Conservation (phyloP, 2,329 filamentous ascomycete genomes). For the Stemphylium vesicarium region DNA sequence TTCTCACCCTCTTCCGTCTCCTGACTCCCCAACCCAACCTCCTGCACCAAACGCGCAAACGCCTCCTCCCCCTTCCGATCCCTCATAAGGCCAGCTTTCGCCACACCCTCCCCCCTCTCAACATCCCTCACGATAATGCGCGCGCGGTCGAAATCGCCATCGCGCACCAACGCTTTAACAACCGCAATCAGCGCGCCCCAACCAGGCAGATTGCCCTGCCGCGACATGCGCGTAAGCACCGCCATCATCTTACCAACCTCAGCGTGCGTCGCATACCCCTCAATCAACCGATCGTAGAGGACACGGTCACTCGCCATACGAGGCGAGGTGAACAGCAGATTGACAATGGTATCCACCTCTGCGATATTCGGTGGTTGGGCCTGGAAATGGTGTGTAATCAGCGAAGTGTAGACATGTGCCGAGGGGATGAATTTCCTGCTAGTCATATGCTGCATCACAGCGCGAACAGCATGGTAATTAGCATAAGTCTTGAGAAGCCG, state of each 20-base stretch:
- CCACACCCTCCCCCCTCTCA: constrained; percentile 40
- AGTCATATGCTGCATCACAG: constrained; percentile 69
- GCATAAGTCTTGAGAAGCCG: constrained; percentile 60
- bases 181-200: constrained; percentile 51
- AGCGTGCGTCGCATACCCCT: constrained; percentile 66
- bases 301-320: constrained; percentile 56
- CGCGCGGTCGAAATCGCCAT: constrained; percentile 45
- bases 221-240: constrained; percentile 50
- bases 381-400: constrained; percentile 71
- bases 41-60: constrained; percentile 25
- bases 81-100: constrained; percentile 27
- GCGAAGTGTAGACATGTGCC: constrained; percentile 75
- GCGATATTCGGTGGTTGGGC: constrained; percentile 64
- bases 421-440: constrained; percentile 60
- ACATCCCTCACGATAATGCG: constrained; percentile 48
- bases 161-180: constrained; percentile 47
- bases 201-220: constrained; percentile 50
- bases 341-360: constrained; percentile 66
- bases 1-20: constrained; percentile 12
- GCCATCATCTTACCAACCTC: constrained; percentile 56
- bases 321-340: constrained; percentile 47
- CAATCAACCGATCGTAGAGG: constrained; percentile 74
- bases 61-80: constrained; percentile 10
- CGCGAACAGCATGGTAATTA: constrained; percentile 60
- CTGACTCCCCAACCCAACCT: constrained; percentile 15